Percentiles rank a stretch among this genome's conserved stretches.
phyloP scores from a whole-genome alignment of 1,284 basidiomycete genomes.

The Athelia psychrophila region DNA sequence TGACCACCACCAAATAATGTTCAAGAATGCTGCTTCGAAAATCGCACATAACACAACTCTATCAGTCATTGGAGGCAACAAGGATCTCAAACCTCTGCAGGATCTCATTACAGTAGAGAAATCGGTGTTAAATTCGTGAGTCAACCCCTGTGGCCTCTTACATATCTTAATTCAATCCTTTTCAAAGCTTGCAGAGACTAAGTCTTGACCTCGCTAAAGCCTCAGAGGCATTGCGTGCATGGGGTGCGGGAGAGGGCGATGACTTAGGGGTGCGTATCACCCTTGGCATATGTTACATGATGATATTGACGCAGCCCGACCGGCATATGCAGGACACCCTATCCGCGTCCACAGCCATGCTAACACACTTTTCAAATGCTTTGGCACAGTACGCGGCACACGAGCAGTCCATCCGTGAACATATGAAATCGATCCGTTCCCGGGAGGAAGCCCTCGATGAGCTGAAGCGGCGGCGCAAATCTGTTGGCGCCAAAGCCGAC shows the following conservation, averaged over 20 bases:
- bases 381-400: slow-evolving; percentile 73
- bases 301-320: slow-evolving; percentile 6
- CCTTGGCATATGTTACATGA: not conserved
- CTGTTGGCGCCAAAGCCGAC: slow-evolving; percentile 74
- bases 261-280: slow-evolving; percentile 68
- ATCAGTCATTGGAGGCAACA: slow-evolving; percentile 75
- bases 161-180: not conserved
- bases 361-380: slow-evolving; percentile 69
- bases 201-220: slow-evolving; percentile 69
- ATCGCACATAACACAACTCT: slow-evolving; percentile 85
- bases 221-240: slow-evolving; percentile 71
- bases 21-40: slow-evolving; percentile 71
- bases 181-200: slow-evolving; percentile 58
- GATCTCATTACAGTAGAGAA: slow-evolving; percentile 92
- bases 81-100: slow-evolving; percentile 80
- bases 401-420: slow-evolving; percentile 56
- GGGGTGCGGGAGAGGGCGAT: slow-evolving; percentile 86
- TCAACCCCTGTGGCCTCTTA: slow-evolving; percentile 12
- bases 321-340: slow-evolving; percentile 70
- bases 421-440: slow-evolving; percentile 78
- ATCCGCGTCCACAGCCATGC: slow-evolving; percentile 66
- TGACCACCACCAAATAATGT: slow-evolving; percentile 41
- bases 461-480: slow-evolving; percentile 68
- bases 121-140: slow-evolving; percentile 71
- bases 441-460: slow-evolving; percentile 85